These are phyloP conservation scores for Citrus cavaleriei DNA, from an alignment of 345 rosid species.

Conservation along the genomic window DNA sequence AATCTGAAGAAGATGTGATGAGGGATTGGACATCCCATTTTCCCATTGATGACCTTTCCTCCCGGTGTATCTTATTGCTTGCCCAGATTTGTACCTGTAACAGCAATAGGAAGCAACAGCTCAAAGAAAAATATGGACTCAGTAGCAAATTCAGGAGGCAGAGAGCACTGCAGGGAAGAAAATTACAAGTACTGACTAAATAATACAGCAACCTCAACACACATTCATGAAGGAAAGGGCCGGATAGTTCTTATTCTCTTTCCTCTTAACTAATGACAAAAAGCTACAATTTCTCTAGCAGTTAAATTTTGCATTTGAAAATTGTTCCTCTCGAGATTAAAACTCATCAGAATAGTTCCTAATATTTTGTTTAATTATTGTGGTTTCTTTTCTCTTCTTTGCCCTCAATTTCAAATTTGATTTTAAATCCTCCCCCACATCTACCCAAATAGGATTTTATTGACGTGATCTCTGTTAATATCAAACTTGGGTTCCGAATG, in stretches of 20 bases:
- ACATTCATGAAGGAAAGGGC: no score
- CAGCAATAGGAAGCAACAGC: constrained; percentile 13
- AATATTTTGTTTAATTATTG: not conserved
- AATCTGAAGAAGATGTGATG: constrained; percentile 62
- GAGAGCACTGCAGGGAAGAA: not conserved
- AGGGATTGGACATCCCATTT: constrained; percentile 92
- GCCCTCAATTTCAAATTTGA: not conserved
- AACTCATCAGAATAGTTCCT: no score
- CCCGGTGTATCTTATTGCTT: constrained; percentile 73
- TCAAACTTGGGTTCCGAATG: no score
- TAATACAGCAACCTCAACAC: no score
- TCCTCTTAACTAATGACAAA: not conserved
- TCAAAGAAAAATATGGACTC: constrained; percentile 10
- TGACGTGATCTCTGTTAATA: no score
- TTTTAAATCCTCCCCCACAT: not conserved
- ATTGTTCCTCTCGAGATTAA: no score
- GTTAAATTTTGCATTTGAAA: no score
- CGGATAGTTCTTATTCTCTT: not conserved
- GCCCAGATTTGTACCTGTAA: constrained; percentile 94
- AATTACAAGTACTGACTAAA: not conserved
- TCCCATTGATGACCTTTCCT: constrained; percentile 80
- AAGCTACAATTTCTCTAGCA: not conserved
- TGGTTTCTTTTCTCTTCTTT: not conserved
- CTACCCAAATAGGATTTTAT: no score
- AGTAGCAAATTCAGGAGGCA: not conserved